phyloP scores from a whole-genome alignment of 345 rosid genomes.

The Clarkia xantiana region DNA sequence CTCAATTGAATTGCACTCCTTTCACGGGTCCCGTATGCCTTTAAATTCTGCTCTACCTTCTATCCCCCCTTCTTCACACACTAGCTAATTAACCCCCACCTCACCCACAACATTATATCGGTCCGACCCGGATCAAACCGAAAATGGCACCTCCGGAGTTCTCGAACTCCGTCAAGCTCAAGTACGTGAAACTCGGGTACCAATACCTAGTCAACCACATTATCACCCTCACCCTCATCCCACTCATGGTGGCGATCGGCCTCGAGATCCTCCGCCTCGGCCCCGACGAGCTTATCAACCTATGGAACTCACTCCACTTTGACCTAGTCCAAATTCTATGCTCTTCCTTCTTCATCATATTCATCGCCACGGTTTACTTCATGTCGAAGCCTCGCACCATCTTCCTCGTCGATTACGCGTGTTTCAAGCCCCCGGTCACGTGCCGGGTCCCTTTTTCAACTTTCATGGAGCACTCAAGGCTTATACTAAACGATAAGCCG shows the following conservation, averaged over 20 bases:
- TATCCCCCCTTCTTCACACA: not conserved
- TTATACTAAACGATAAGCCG: constrained; percentile 11
- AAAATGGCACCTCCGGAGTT: constrained; percentile 43
- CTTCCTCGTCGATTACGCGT: constrained; percentile 22
- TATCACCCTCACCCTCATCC: constrained; percentile 33
- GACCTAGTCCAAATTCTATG: constrained; percentile 10
- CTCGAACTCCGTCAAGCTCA: constrained; percentile 51
- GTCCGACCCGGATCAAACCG: not conserved
- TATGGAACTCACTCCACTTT: constrained; percentile 34
- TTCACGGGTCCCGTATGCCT: constrained; percentile 8
- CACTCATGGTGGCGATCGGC: constrained; percentile 25
- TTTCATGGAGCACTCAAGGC: constrained; percentile 26
- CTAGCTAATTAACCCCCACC: not conserved
- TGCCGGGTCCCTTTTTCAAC: constrained; percentile 20
- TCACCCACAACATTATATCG: not conserved
- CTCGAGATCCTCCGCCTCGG: constrained; percentile 41
- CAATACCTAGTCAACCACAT: constrained; percentile 61
- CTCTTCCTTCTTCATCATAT: constrained; percentile 13
- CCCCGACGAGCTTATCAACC: constrained; percentile 33
- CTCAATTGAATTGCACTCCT: constrained; percentile 11
- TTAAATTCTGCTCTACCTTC: not conserved
- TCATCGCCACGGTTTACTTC: constrained; percentile 8
- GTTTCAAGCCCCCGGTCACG: constrained; percentile 24
- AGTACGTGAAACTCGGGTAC: constrained; percentile 68
- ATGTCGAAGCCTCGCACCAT: constrained; percentile 11